Evolutionary conservation across 169 alveolate genomes (phyloP), one percentile per base, ranked within the genome.

Genomic region (Eimeria maxima): DNA sequence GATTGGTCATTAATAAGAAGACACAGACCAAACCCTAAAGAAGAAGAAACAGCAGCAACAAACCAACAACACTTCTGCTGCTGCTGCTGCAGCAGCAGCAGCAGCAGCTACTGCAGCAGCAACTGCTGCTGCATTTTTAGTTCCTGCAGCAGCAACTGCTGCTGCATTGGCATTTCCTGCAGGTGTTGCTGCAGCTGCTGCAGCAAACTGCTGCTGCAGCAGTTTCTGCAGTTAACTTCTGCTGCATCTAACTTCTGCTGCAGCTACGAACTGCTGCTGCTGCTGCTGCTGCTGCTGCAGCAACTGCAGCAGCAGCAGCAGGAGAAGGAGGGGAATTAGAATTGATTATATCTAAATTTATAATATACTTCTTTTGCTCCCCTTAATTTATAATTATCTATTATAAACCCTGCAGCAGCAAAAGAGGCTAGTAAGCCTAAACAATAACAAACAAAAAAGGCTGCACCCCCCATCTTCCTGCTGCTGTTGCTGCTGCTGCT

Each of bases 281-380:
- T 38, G 87, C 87, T 38, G 87, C 87, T 38, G 57, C 57, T 38
- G 87, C 87, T 76, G 63, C 87, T 76, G 87, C 87, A 33, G 87
- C 53, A 33, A 45, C 87, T 7, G 87, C 87, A 10, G 87, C 87
- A 4, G 87, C 57, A 10, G 87, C 87, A 20, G 24, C 57, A 20
- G 87, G n/a, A 38, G 87, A 8, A n/a, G 81, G 13, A 45, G 6
- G 60, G 8, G 55, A 16, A 24, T 22, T 11, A 44, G 2, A 4
- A 4, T 8, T 42, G 63, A 38, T 6, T 4, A 7, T 33, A 5
- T 13, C 29, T 33, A 38, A 76, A 76, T 14, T 33, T 10, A 5
- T 3, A 8, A 38, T 76, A 76, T 4, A 76, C 87, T 42, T 76
- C 87, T 29, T 76, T 42, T 5, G 87, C 87, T 5, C 57, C 87